Evolutionary conservation across 352 stramenopile species (phyloP), one percentile per base, ranked within the genome.

Genomic region (Phytophthora podocarpi): DNA sequence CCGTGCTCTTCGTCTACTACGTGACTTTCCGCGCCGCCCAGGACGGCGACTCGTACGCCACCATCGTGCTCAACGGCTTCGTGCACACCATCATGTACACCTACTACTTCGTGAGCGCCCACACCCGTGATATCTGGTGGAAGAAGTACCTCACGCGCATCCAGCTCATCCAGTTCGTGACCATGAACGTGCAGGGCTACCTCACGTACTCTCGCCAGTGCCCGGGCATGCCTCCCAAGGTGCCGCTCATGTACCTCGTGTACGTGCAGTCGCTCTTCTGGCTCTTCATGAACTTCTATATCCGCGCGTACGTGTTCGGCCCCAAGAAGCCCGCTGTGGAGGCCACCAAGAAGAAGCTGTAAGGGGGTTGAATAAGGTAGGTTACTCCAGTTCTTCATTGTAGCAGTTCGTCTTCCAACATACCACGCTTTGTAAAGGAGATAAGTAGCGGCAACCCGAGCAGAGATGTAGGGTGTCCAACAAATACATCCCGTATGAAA

Each of bases 41-140:
- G 66, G 96, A 99, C 76, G 96, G 96, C 47, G 96, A 99, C 77
- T 91, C 98, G 49, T 99, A 96, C 78, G 80, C 98, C 27, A 98
- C 96, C 28, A 97, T 99, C 64, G 82, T 98, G 26, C 73, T 98
- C 28, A 99, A 99, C 73, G 91, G 92, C 43, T 98, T 98, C 72
- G 98, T 99, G 66, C 97, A 99, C 80, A 98, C 94, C 21, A 95
- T 99, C 65, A 99, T 99, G 96, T 99, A 99, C 89, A 98, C 93
- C 31, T 99, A 99, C 78, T 99, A 99, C 90, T 98, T 98, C 62
- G 96, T 99, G 34, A 97, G 90, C 75, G 96, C 98, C 58, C 94
- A 98, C 80, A 98, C 95, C 43, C 96, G 95, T 62, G 87, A 97
- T 56, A 98, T 99, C 73, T 98, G 95, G 95, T 99, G 96, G 96